phyloP scores from a whole-genome alignment of 805 yeast species.

The Yueomyces sinensis region DNA sequence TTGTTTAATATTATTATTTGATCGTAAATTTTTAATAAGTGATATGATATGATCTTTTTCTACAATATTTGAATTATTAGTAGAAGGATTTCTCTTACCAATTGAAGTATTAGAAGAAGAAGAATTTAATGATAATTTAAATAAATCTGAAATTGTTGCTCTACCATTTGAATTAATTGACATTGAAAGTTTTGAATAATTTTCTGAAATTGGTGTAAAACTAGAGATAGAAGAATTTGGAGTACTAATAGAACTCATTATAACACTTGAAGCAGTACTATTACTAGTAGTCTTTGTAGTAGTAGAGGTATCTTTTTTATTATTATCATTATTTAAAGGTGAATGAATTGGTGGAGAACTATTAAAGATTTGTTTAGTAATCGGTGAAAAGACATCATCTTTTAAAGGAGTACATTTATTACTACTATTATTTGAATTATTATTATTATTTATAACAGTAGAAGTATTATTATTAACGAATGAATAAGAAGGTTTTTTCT shows the following conservation, averaged over 20 bases:
- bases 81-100: neutral
- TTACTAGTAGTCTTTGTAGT: too few relatives aligned
- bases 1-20: neutral
- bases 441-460: too few relatives aligned
- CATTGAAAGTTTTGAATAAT: conserved; percentile 3
- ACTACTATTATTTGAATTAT: too few relatives aligned
- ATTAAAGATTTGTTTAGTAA: conserved; percentile 2
- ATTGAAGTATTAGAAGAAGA: neutral
- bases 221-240: too few relatives aligned
- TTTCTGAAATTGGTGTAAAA: too few relatives aligned
- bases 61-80: neutral
- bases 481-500: conserved; percentile 2
- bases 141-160: conserved; percentile 15
- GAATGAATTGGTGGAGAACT: conserved; percentile 9
- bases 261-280: too few relatives aligned
- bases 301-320: too few relatives aligned
- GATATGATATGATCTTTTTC: neutral
- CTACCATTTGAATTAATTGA: conserved; percentile 23
- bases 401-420: conserved; percentile 1
- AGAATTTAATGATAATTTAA: too few relatives aligned
- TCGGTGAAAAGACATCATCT: conserved; percentile 5
- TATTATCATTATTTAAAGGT: too few relatives aligned
- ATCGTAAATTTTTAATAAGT: neutral
- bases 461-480: too few relatives aligned
- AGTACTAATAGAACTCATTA: too few relatives aligned